Base-by-base conservation (phyloP, 2,329 filamentous ascomycete genomes). In the Botryotinia calthae region DNA sequence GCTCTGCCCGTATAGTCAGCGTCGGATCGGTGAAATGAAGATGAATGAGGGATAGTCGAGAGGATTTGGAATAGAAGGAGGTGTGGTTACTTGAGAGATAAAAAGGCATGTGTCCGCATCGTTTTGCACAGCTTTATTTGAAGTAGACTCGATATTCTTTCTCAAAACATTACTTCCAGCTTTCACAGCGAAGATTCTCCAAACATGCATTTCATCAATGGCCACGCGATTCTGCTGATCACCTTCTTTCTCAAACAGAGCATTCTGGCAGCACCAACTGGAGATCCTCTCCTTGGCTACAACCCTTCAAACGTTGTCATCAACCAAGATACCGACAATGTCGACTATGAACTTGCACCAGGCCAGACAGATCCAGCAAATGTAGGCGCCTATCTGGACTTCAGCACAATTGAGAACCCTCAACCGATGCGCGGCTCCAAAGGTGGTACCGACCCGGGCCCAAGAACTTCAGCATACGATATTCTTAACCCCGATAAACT, bases 401-500 rank as follows among this genome's bases (percentile, higher is more conserved):
- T 90, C 75, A 82, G 85, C 67, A 81, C 84, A 70, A 83, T 84
- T 42, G 81, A 85, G 5, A 83, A 84, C 51, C 87, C 88, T 0
- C 86, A 89, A 78, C 88, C 88, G 1, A 85, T 89, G 61, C 84
- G 88, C 10, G 88, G 88, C 5, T 79, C 76, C 20, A 80, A 76
- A 18, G 88, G 87, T 20, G 82, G 80, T 3, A 86, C 84, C 1
- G 86, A 88, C 75, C 84, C 86, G 10, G 87, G 87, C 0, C 92
- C 92, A 0, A 89, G 90, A 81, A 94, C 93, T 80, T 84, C 83
- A 73, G 87, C 87, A 68, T 88, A 91, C 34, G 88, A 91, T 70
- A 85, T 88, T 63, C 89, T 93, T 82, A 91, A 88, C 79, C 91
- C 92, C 0, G 91, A 94, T 80, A 83, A 93, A 61, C 85, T 94